Conservation (phyloP, 2,329 filamentous ascomycete species). For the Stagonosporopsis rhizophila region DNA sequence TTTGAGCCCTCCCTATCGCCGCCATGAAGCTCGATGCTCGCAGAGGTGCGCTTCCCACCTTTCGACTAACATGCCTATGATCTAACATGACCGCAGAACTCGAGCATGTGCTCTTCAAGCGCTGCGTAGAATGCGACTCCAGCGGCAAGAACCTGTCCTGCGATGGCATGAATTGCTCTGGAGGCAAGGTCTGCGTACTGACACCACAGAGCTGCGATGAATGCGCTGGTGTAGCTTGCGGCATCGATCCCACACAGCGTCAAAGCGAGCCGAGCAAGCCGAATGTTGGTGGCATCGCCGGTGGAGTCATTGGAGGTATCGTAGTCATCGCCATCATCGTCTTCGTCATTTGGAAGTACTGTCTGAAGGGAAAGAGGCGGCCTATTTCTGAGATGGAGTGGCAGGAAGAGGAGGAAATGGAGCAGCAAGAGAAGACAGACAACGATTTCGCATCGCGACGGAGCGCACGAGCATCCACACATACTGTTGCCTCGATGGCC, state of each 20-base stretch:
- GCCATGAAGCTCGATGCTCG: constrained; percentile 18
- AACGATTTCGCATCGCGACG: constrained; percentile 63
- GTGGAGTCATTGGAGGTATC: constrained; percentile 87
- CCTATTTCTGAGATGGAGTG: constrained; percentile 65
- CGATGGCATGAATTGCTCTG: constrained; percentile 59
- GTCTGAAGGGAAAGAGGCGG: constrained; percentile 79
- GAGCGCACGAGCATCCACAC: constrained; percentile 75
- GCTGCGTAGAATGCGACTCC: constrained; percentile 65
- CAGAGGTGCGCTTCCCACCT: constrained; percentile 9
- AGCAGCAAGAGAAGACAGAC: constrained; percentile 63
- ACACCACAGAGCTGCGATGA: constrained; percentile 64
- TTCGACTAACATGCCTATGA: no score
- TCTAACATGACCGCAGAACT: constrained; percentile 38
- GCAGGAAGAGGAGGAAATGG: constrained; percentile 59
- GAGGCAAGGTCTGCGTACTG: constrained; percentile 65
- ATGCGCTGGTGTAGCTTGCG: constrained; percentile 66
- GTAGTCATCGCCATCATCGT: constrained; percentile 75
- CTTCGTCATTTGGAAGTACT: constrained; percentile 87
- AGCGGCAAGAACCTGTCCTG: constrained; percentile 59
- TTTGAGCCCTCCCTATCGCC: constrained; percentile 5
- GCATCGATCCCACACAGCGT: constrained; percentile 47
- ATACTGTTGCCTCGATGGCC: constrained; percentile 89
- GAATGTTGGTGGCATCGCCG: constrained; percentile 85
- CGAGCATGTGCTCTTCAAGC: constrained; percentile 57
- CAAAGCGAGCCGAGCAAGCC: constrained; percentile 51